These are phyloP conservation scores for Calonectria multiphialidica DNA, from an alignment of 2,329 filamentous ascomycete species.

Conservation along the genomic window DNA sequence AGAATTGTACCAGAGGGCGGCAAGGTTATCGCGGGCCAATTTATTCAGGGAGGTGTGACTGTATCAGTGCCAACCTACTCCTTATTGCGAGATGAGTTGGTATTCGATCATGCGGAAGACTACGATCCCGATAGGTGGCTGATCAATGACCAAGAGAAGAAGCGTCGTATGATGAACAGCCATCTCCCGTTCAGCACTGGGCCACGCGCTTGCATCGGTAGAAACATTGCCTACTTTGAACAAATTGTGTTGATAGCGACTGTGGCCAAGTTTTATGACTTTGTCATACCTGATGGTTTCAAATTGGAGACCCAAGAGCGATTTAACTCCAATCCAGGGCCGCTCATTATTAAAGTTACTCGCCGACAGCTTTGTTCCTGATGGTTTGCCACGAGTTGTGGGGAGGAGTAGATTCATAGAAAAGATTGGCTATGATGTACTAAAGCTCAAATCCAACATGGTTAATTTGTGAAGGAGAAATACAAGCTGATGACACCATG, in stretches of 20 bases:
- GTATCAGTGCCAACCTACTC: conserved; percentile 18
- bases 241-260: conserved; percentile 6
- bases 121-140: conserved; percentile 18
- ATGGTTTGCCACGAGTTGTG: no score
- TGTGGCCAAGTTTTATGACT: conserved; percentile 6
- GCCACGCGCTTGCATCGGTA: conserved; percentile 16
- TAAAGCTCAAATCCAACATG: no score
- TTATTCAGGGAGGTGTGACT: background rate
- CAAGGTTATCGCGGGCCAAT: conserved; percentile 7
- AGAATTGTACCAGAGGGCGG: conserved; percentile 4
- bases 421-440: no score
- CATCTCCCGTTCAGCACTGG: conserved; percentile 17
- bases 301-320: conserved; percentile 3
- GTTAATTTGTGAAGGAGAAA: no score
- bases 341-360: no score
- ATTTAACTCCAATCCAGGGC: conserved; percentile 14
- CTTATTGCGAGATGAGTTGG: background rate
- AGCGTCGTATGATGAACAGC: background rate
- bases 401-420: no score
- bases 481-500: no score
- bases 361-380: no score
- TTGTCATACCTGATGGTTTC: background rate
- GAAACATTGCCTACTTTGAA: conserved; percentile 23
- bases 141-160: background rate
- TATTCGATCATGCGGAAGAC: background rate